Base-by-base conservation (phyloP, 352 stramenopile genomes). In the Pythium diclinum region DNA sequence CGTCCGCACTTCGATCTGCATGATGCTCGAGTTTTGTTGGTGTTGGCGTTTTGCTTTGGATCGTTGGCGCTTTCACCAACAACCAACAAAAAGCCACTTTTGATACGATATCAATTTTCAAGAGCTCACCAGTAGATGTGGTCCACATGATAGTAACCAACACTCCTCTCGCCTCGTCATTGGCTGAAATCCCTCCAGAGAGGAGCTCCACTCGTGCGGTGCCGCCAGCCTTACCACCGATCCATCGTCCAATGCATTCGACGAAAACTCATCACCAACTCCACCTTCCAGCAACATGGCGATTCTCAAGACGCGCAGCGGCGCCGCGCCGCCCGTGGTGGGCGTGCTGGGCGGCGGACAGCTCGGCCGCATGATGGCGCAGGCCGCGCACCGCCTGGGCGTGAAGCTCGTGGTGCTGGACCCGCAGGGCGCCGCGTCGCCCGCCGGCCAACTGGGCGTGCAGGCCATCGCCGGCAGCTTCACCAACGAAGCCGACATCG, bases 281-380 rank as follows among this genome's bases (percentile, higher is more conserved):
- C n/a, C n/a, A 28, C 25, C 25, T 46, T 46, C 7, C 38, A 46
- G 38, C 38, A 46, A 13, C 5, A 88, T 91, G 79, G 69, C 78
- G 1, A 77, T 91, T 57, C 67, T 91, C 3, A 76, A 72, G 33
- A 87, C 70, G 9, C 67, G 61, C 28, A 65, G n/a, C 3, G 77
- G 74, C 46, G 25, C 61, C n/a, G 72, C 74, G 44, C 78, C 75
- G 56, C 83, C 85, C 46, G 80, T 89, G 17, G 82, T 98, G 56
- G 91, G 93, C 58, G 85, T 98, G 38, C 78, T 99, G 23, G 97
- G 97, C 59, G 97, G 97, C 58, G 97, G 97, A 48, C 97, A 99
- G 73, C 81, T 99, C 48, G 97, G 96, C 51, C 94, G 96, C 66
- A 99, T 99, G 97, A 99, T 99, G 95, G 95, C 91, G n/a, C 77